Conservation (phyloP, 73 alveolate species). For the Paramecium biaurelia region DNA sequence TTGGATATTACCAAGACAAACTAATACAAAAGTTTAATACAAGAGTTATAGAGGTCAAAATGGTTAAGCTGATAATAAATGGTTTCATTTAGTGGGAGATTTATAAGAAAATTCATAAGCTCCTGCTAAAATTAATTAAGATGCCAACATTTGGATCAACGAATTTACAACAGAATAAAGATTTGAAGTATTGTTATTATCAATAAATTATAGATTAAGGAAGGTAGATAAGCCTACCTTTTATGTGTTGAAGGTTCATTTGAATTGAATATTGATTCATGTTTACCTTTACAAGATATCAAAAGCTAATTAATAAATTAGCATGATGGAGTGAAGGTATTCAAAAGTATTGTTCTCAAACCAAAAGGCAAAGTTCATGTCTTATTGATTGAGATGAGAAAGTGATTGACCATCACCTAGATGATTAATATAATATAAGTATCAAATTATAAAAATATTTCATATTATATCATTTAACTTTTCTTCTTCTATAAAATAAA, state of each 20-base stretch:
- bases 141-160: neutral
- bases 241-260: neutral
- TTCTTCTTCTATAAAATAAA: slow-evolving; percentile 55
- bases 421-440: neutral
- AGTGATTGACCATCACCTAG: neutral
- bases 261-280: neutral
- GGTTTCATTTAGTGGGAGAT: slow-evolving; percentile 18
- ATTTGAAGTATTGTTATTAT: neutral
- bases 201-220: neutral
- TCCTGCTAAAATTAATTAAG: neutral
- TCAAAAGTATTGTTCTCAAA: neutral
- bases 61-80: neutral
- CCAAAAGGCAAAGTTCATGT: slow-evolving; percentile 36
- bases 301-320: neutral
- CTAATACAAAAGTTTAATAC: neutral
- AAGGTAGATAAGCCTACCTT: neutral
- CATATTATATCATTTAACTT: neutral
- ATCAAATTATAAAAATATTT: neutral
- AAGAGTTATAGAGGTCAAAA: neutral
- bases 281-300: neutral
- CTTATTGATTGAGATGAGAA: neutral
- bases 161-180: neutral
- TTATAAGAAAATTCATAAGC: neutral
- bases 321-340: slow-evolving; percentile 3
- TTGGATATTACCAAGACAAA: neutral